These are phyloP conservation scores for Blumeriella jaapii DNA, from an alignment of 2,329 filamentous ascomycete species.

Conservation along the genomic window DNA sequence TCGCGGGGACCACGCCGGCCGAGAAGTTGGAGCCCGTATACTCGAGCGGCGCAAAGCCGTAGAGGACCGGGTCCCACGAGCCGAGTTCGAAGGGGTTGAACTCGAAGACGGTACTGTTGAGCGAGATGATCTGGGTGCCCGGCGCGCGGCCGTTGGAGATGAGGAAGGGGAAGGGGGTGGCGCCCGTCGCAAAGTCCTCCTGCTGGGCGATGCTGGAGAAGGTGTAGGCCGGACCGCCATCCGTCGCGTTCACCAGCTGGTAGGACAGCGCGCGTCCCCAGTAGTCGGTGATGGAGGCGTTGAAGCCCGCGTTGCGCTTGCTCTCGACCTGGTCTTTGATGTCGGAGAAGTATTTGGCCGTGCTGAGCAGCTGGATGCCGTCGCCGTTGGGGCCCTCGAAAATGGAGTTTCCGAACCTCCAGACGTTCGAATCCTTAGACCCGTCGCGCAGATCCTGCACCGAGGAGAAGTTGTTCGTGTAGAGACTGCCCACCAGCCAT, in stretches of 20 bases:
- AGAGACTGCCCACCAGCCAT: constrained; percentile 77
- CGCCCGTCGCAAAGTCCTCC: constrained; percentile 47
- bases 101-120: constrained; percentile 67
- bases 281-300: constrained; percentile 72
- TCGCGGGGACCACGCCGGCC: constrained; percentile 42
- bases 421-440: constrained; percentile 34
- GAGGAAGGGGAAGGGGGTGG: constrained; percentile 62
- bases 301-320: constrained; percentile 54
- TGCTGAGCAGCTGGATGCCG: constrained; percentile 41
- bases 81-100: constrained; percentile 75
- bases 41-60: constrained; percentile 57
- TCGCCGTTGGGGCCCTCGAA: constrained; percentile 42
- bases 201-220: constrained; percentile 67
- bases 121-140: constrained; percentile 46
- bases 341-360: constrained; percentile 50
- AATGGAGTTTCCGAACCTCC: constrained; percentile 53
- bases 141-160: constrained; percentile 58
- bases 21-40: constrained; percentile 66
- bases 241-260: constrained; percentile 66
- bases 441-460: constrained; percentile 44
- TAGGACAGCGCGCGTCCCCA: constrained; percentile 81
- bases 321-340: constrained; percentile 44
- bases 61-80: constrained; percentile 61
- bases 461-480: constrained; percentile 65
- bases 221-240: constrained; percentile 67